Percentiles rank a stretch among this genome's conserved stretches.
Evolutionary conservation across 2,329 filamentous ascomycete genomes (phyloP).

Genomic region (Nothopassalora personata): DNA sequence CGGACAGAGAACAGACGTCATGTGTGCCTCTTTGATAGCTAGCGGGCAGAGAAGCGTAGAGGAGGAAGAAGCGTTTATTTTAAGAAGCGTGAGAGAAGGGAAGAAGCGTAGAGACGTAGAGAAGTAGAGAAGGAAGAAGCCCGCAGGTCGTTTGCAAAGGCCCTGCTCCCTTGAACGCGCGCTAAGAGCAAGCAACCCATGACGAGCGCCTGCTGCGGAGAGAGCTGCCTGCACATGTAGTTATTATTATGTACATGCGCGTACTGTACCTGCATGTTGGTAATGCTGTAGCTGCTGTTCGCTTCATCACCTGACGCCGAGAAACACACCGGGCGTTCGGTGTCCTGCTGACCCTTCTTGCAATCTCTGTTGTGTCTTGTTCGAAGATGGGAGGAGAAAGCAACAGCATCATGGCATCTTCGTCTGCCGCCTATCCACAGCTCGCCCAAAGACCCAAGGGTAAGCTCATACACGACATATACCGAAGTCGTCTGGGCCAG

Average conservation of each 20-base stretch:
- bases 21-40: background rate
- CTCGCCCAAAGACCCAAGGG: conserved; percentile 54
- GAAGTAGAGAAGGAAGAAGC: too few species aligned
- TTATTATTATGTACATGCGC: too few species aligned
- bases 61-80: background rate
- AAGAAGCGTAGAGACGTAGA: too few species aligned
- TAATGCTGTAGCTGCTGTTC: background rate
- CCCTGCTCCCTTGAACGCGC: background rate
- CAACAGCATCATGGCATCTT: conserved; percentile 22
- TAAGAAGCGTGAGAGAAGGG: too few species aligned
- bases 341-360: background rate
- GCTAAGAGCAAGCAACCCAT: background rate
- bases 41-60: background rate
- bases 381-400: conserved; percentile 36
- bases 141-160: too few species aligned
- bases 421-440: conserved; percentile 43
- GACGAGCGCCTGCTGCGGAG: too few species aligned
- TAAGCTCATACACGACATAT: conserved; percentile 78
- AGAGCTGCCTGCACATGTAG: too few species aligned
- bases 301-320: background rate
- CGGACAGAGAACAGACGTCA: background rate
- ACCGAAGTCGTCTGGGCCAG: conserved; percentile 73
- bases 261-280: background rate
- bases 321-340: background rate
- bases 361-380: background rate